Percentiles rank a stretch among this genome's conserved stretches.
phyloP scores from a whole-genome alignment of 208 protist species.

The Trypanosoma platydactyli region DNA sequence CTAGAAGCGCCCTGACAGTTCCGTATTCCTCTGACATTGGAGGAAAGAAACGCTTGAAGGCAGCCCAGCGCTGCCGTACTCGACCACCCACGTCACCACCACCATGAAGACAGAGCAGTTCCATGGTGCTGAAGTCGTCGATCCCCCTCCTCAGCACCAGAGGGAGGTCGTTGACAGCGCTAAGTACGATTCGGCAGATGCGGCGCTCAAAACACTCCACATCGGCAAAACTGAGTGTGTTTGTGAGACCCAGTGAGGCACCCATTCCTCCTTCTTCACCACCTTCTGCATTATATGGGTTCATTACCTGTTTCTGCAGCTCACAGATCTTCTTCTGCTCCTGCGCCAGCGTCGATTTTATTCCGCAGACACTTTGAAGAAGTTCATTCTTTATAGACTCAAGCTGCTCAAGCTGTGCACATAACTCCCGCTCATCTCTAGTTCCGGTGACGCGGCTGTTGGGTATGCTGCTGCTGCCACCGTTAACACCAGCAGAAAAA shows the following conservation, averaged over 20 bases:
- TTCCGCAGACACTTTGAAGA: slow-evolving; percentile 30
- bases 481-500: not conserved
- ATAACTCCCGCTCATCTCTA: slow-evolving; percentile 4
- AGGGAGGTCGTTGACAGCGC: slow-evolving; percentile 37
- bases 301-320: slow-evolving; percentile 6
- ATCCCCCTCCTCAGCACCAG: slow-evolving; percentile 59
- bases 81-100: slow-evolving; percentile 3
- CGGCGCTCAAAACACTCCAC: slow-evolving; percentile 24
- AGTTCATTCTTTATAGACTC: slow-evolving; percentile 52
- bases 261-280: not conserved
- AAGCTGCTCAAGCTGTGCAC: slow-evolving; percentile 42
- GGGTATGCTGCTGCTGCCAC: not conserved
- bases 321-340: slow-evolving; percentile 17
- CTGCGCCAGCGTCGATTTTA: slow-evolving; percentile 12
- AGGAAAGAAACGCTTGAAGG: slow-evolving; percentile 68
- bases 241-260: not conserved
- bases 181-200: slow-evolving; percentile 23
- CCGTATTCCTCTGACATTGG: slow-evolving; percentile 47
- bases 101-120: slow-evolving; percentile 41
- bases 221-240: slow-evolving; percentile 3
- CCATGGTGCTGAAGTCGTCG: slow-evolving; percentile 59
- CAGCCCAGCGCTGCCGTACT: slow-evolving; percentile 47
- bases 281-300: not conserved
- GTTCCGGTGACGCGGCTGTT: slow-evolving; percentile 6
- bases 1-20: slow-evolving; percentile 32